phyloP scores from a whole-genome alignment of 768 basidiomycete genomes.

The Boletellus sp. region DNA sequence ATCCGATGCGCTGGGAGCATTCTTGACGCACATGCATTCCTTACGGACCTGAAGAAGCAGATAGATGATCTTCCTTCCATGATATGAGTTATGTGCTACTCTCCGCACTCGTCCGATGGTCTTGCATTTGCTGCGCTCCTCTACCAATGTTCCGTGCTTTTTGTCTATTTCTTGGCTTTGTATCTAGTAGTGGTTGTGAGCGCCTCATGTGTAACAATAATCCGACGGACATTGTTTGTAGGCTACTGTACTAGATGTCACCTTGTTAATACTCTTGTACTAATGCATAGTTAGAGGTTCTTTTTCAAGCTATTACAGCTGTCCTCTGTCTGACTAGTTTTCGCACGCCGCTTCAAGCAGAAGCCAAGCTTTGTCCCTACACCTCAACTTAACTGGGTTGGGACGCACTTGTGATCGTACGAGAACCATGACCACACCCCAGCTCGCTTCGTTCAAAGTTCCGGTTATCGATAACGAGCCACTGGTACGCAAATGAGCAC shows the following conservation, averaged over 20 bases:
- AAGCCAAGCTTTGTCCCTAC: too few relatives aligned
- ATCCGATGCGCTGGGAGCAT: constrained; percentile 64
- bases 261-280: neutral
- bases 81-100: constrained; percentile 27
- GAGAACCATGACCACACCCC: constrained; percentile 58
- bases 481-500: constrained; percentile 53
- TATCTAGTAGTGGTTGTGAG: neutral
- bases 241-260: too few relatives aligned
- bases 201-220: too few relatives aligned
- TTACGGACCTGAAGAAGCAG: constrained; percentile 49
- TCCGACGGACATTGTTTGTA: too few relatives aligned
- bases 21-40: constrained; percentile 54
- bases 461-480: constrained; percentile 91
- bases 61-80: constrained; percentile 54
- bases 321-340: too few relatives aligned
- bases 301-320: too few relatives aligned
- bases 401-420: neutral
- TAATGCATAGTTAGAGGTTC: too few relatives aligned
- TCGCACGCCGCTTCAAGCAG: neutral
- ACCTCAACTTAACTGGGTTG: too few relatives aligned
- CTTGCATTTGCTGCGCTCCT: neutral
- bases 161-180: neutral
- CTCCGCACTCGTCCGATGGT: neutral
- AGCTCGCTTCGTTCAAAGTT: constrained; percentile 82
- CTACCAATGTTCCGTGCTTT: neutral